A percentile compares a stretch with the other conserved stretches of the same genome.
Evolutionary conservation across 306 rosid genomes (phyloP).

Genomic region (Amphicarpaea edgeworthii): DNA sequence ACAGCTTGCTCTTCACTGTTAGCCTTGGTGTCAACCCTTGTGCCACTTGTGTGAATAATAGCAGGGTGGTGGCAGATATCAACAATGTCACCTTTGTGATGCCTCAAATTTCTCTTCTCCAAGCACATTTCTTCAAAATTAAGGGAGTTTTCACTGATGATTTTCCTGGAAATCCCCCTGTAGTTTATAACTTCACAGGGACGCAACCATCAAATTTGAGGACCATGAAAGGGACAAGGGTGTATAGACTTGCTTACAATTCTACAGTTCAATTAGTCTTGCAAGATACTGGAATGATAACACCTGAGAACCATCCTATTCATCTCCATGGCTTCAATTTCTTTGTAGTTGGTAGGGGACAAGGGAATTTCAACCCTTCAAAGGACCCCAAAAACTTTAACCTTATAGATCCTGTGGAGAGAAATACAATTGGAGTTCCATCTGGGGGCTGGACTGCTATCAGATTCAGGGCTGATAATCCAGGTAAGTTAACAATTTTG

Average conservation of each 20-base stretch:
- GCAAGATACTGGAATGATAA: constrained; percentile 83
- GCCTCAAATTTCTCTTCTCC: constrained; percentile 79
- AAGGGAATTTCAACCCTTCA: constrained; percentile 68
- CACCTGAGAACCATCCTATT: constrained; percentile 90
- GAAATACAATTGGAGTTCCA: constrained; percentile 82
- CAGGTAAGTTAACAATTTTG: constrained; percentile 55
- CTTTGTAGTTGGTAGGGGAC: constrained; percentile 79
- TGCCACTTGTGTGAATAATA: constrained; percentile 59
- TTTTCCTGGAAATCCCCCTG: constrained; percentile 72
- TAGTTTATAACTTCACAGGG: constrained; percentile 65
- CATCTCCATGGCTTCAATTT: constrained; percentile 91
- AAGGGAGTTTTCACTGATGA: constrained; percentile 83
- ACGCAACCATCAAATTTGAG: constrained; percentile 61
- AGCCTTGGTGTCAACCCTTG: constrained; percentile 81
- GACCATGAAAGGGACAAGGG: constrained; percentile 70
- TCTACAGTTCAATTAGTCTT: constrained; percentile 76
- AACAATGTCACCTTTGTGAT: constrained; percentile 79
- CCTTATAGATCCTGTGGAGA: constrained; percentile 85
- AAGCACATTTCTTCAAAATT: constrained; percentile 82
- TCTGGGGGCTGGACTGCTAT: constrained; percentile 86
- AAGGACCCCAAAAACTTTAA: constrained; percentile 68
- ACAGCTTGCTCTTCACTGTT: constrained; percentile 72
- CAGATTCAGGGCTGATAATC: constrained; percentile 89
- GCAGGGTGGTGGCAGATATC: constrained; percentile 71
- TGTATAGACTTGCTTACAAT: constrained; percentile 77